phyloP scores from a whole-genome alignment of 148 eudicot species.

The Dianthus caryophyllus region DNA sequence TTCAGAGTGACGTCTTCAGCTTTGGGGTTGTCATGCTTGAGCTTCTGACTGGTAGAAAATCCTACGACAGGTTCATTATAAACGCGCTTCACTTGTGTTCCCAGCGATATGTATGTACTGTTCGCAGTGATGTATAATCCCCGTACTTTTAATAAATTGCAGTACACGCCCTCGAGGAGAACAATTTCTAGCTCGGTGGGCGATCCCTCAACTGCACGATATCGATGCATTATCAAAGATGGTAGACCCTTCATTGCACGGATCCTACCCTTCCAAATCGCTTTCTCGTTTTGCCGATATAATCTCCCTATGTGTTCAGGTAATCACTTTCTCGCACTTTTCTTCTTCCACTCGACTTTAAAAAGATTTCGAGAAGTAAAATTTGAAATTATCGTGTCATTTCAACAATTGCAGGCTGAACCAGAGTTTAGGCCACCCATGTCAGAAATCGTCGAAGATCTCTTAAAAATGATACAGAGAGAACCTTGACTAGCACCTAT shows the following conservation, averaged over 20 bases:
- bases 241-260: constrained; percentile 77
- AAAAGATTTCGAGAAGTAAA: background rate
- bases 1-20: constrained; percentile 87
- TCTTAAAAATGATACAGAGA: constrained; percentile 59
- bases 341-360: no score
- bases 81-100: background rate
- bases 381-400: no score
- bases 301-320: constrained; percentile 92
- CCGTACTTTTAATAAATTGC: background rate
- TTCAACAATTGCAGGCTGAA: constrained; percentile 44
- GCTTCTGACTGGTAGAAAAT: constrained; percentile 77
- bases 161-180: constrained; percentile 76
- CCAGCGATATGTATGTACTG: background rate
- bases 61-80: constrained; percentile 69
- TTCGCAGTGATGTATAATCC: background rate
- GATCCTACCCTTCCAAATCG: constrained; percentile 73
- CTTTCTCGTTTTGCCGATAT: constrained; percentile 91
- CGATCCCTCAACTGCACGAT: constrained; percentile 76
- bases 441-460: constrained; percentile 84
- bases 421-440: constrained; percentile 96
- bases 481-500: constrained; percentile 17
- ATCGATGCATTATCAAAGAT: constrained; percentile 82
- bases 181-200: constrained; percentile 89
- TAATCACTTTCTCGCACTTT: constrained; percentile 18
- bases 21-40: constrained; percentile 95